phyloP scores from a whole-genome alignment of 129 eudicot species.

The Apium graveolens region DNA sequence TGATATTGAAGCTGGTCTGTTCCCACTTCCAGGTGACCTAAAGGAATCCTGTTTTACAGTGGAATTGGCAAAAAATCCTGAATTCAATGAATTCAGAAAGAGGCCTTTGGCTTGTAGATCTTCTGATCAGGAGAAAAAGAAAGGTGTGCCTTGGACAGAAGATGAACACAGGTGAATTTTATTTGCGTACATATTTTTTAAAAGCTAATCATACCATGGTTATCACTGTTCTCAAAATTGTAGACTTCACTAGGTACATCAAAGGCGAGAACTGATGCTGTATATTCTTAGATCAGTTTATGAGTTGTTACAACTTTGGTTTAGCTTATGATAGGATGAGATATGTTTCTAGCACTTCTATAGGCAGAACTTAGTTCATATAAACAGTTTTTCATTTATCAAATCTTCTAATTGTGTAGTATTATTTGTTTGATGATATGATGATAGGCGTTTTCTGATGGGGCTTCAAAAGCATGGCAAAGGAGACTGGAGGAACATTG shows the following conservation, averaged over 20 bases:
- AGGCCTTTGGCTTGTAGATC: slow-evolving; percentile 34
- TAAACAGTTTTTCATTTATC: not conserved
- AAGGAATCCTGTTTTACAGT: slow-evolving; percentile 41
- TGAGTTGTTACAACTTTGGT: not conserved
- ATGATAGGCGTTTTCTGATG: slow-evolving; percentile 59
- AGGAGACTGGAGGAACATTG: slow-evolving; percentile 93
- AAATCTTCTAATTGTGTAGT: not conserved
- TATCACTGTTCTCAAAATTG: not conserved
- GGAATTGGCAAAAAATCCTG: slow-evolving; percentile 27
- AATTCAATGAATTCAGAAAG: slow-evolving; percentile 35
- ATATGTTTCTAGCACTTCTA: not conserved
- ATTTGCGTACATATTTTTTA: not conserved
- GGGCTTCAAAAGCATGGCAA: slow-evolving; percentile 79
- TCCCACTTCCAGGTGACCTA: slow-evolving; percentile 51
- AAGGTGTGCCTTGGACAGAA: slow-evolving; percentile 97
- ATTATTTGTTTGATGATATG: not conserved
- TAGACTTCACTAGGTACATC: not conserved
- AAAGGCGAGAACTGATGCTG: not conserved
- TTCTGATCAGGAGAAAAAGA: slow-evolving; percentile 69
- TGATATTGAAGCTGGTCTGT: slow-evolving; percentile 70
- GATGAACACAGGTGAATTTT: slow-evolving; percentile 80
- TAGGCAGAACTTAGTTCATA: not conserved
- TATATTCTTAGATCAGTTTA: not conserved
- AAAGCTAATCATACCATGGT: not conserved
- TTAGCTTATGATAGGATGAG: not conserved